Base-by-base conservation (phyloP, 345 rosid genomes). In the Linum lewisii region DNA sequence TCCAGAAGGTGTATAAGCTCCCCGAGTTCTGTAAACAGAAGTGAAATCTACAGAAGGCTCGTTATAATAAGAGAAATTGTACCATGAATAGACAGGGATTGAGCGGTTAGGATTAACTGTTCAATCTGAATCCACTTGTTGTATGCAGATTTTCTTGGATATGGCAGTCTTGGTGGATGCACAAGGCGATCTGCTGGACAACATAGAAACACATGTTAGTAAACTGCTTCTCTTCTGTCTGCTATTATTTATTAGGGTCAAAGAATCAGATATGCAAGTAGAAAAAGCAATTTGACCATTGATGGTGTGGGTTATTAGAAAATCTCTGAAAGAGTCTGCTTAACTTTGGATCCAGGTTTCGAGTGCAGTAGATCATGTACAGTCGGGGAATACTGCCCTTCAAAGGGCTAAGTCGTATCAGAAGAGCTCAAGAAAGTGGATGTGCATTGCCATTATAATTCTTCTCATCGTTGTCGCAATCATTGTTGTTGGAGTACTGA, bases 151-250 rank as follows among this genome's bases (percentile, higher is more conserved):
- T 68, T 94, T 87, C 77, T 72, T 90, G 54, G 97, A 94, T 66
- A 90, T 94, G 87, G 97, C 97, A 0, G 99, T 90, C 55, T 65
- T 94, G 75, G 97, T 90, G 50, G 92, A 94, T 57, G 88, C 92
- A 47, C 97, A 90, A 58, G 96, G 97, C 59, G 96, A 94, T 59
- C 78, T 90, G 96, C 75, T 94, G 2, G 86, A 94, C 82, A 81
- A 84, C 75, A 94, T 90, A 57, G 99, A 94, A 75, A 74, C 84
- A 29, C 90, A 90, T 84, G 97, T 89, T 79, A 58, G 22, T 19
- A 8, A 42, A 54, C 24, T 54, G 52, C 18, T 34, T 24, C 49
- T 37, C 25, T 7, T 1, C 44, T 6, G 20, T 29, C 34, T 5
- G 34, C 34, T 29, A 4, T 5, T 29, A 29, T 29, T 29, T 4